phyloP scores from a whole-genome alignment of 1,284 basidiomycete genomes.

The Phellinidium pouzarii region DNA sequence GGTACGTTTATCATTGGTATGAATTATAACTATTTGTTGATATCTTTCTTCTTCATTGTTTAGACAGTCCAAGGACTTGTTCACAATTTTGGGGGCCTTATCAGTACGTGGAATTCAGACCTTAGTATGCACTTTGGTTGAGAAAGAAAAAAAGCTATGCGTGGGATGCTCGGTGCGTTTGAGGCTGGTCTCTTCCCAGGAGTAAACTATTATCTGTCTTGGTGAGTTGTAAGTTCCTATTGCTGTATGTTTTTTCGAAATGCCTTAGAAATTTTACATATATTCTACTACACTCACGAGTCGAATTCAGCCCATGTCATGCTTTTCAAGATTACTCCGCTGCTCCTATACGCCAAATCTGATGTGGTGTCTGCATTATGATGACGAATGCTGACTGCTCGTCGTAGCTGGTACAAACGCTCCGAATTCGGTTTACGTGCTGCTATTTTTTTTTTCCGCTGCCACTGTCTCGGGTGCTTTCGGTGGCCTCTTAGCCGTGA shows the following conservation, averaged over 20 bases:
- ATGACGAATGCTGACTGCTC: neutral
- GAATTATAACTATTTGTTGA: constrained; percentile 5
- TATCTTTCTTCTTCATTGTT: neutral
- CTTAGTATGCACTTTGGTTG: neutral
- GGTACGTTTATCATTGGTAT: constrained; percentile 30
- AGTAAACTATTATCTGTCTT: constrained; percentile 15
- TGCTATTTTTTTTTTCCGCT: constrained; percentile 25
- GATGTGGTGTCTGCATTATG: neutral
- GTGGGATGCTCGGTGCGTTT: constrained; percentile 21
- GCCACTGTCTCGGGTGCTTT: constrained; percentile 24
- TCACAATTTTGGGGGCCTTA: constrained; percentile 53
- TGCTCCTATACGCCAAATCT: neutral
- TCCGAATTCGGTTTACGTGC: constrained; percentile 23
- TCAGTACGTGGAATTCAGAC: constrained; percentile 37
- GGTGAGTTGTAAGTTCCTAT: constrained; percentile 7
- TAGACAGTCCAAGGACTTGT: constrained; percentile 66
- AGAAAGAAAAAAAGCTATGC: constrained; percentile 8
- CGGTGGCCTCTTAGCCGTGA: constrained; percentile 17
- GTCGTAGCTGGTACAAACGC: constrained; percentile 21
- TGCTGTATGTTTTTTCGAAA: neutral
- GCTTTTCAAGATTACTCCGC: neutral
- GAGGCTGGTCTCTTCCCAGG: constrained; percentile 25
- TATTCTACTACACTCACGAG: neutral
- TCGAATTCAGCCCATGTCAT: neutral
- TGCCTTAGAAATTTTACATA: neutral